Conservation (phyloP, 2,329 filamentous ascomycete genomes). For the Bipolaris zeicola region DNA sequence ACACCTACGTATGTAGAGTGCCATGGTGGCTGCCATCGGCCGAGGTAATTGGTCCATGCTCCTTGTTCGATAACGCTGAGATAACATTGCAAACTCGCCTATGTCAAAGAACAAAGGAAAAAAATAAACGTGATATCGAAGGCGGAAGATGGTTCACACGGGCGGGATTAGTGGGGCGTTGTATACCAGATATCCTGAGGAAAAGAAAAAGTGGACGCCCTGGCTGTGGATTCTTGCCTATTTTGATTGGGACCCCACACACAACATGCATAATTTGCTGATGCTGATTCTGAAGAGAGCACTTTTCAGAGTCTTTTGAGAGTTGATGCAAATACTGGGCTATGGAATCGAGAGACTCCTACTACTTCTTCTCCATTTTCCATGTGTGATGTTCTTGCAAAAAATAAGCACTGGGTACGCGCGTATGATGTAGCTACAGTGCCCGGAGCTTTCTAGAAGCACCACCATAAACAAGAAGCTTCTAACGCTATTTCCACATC, state of each 20-base stretch:
- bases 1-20: background rate
- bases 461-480: background rate
- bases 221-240: background rate
- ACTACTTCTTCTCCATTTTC: background rate
- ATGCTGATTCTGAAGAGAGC: too few relatives aligned
- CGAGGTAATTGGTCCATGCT: background rate
- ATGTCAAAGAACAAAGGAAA: background rate
- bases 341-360: background rate
- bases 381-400: background rate
- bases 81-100: background rate
- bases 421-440: too few relatives aligned
- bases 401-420: background rate
- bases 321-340: background rate
- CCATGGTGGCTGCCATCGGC: background rate
- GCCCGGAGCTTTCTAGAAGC: slow-evolving; percentile 5
- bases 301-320: background rate
- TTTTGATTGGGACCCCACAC: background rate
- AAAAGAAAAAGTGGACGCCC: background rate
- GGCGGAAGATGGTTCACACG: background rate
- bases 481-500: background rate
- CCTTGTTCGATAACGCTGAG: background rate
- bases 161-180: background rate
- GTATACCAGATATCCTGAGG: background rate
- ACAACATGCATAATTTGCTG: background rate
- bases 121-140: background rate